Conservation (phyloP, 495 filamentous ascomycete genomes). For the Entonaema liquescens region DNA sequence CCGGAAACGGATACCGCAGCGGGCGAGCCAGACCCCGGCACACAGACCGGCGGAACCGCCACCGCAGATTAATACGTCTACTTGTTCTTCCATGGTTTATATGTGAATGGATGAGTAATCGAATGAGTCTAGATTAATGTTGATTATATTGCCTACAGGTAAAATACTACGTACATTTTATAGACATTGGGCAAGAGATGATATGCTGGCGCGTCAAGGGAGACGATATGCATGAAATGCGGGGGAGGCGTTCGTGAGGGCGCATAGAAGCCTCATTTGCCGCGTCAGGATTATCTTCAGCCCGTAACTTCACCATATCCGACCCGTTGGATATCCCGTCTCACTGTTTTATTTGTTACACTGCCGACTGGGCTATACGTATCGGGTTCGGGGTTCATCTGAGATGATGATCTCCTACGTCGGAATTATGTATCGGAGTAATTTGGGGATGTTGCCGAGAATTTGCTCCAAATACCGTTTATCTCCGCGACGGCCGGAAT, state of each 20-base stretch:
- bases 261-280: neutral
- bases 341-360: neutral
- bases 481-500: neutral
- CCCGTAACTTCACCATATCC: neutral
- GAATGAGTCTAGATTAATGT: neutral
- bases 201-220: neutral
- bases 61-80: conserved; percentile 70
- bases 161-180: neutral
- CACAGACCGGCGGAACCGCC: conserved; percentile 75
- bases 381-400: neutral
- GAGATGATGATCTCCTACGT: neutral
- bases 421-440: too few relatives aligned
- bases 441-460: neutral
- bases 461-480: neutral
- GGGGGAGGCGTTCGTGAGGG: neutral
- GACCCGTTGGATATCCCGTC: neutral
- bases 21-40: conserved; percentile 72
- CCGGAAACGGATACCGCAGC: conserved; percentile 65
- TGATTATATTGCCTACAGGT: neutral
- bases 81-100: conserved; percentile 6
- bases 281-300: neutral
- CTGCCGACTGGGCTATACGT: neutral
- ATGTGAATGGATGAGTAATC: neutral
- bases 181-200: neutral
- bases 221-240: neutral